These are phyloP conservation scores for Globisporangium radiosum DNA, from an alignment of 352 stramenopile genomes.

Conservation along the genomic window DNA sequence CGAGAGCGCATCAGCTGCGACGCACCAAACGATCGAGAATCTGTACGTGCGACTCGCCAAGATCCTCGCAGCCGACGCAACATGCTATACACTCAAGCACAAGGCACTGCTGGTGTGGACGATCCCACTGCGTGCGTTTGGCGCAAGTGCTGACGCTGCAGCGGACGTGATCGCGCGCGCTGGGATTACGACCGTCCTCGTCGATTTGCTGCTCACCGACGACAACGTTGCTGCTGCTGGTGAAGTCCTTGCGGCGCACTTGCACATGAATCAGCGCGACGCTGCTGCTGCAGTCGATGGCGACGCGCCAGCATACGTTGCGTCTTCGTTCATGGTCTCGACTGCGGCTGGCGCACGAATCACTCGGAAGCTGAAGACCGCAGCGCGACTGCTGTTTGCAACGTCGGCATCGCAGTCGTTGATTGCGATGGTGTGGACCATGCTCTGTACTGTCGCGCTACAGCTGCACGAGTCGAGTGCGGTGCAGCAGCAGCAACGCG, in stretches of 20 bases:
- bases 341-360: background rate
- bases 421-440: constrained; percentile 25
- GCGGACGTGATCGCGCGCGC: constrained; percentile 13
- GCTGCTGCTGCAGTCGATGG: background rate
- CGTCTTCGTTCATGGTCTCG: background rate
- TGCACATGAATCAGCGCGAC: background rate
- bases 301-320: background rate
- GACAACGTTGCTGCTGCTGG: no score
- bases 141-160: constrained; percentile 1
- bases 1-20: no score
- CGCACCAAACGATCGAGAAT: constrained; percentile 35
- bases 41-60: constrained; percentile 41
- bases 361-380: constrained; percentile 11
- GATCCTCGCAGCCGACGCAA: constrained; percentile 30
- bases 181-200: constrained; percentile 11
- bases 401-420: constrained; percentile 18
- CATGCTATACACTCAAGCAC: constrained; percentile 32
- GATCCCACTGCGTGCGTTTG: constrained; percentile 7
- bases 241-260: background rate
- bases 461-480: constrained; percentile 22
- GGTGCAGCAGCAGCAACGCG: background rate
- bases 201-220: constrained; percentile 9
- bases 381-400: constrained; percentile 17
- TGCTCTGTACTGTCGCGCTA: constrained; percentile 23
- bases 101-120: constrained; percentile 38